Base-by-base conservation (phyloP, 306 rosid species). In the Prunus kanzakura region DNA sequence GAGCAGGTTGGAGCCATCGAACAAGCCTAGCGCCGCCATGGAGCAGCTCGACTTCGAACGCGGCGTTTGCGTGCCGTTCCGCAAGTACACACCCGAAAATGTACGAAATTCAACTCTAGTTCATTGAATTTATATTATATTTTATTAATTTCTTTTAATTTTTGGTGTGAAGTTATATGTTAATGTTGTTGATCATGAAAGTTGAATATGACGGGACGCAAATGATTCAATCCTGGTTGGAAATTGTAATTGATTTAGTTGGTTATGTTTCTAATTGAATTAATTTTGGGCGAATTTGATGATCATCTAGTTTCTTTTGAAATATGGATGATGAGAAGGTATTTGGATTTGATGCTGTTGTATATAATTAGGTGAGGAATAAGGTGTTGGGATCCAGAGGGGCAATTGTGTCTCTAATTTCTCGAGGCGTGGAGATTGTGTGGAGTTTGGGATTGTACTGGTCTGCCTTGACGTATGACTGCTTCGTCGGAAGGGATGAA, bases 21-120 rank as follows among this genome's bases (percentile, higher is more conserved):
- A 76, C 38, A 90, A 85, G 55, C 66, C 91, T 7, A 89, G 83
- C 82, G 76, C 81, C 79, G 99, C 99, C 57, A 74, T 96, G 84
- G 98, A 96, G 86, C 96, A 82, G 89, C 99, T 92, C 41, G 99
- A 96, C 35, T 77, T 96, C 81, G 99, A 96, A 86, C 99, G 99
- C 11, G 99, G 99, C 29, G 99, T 96, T 20, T 92, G 99, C 71
- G 71, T 91, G 61, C 99, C 99, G 23, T 96, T 89, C 84, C 97
- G 97, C 89, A 95, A 95, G 89, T 95, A 95, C 82, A 84, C 97
- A 76, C 99, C 99, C 20, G 91, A 92, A 78, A 89, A 70, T 67
- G 99, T 95, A 92, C 41, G 96, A 57, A 47, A 64, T 73, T 60
- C 8, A 4, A 11, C 70, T 25, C 22, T 55, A 32, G 47, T 14